These are phyloP conservation scores for Xerocomus minutiporus DNA, from an alignment of 1,284 basidiomycete species.

Conservation along the genomic window DNA sequence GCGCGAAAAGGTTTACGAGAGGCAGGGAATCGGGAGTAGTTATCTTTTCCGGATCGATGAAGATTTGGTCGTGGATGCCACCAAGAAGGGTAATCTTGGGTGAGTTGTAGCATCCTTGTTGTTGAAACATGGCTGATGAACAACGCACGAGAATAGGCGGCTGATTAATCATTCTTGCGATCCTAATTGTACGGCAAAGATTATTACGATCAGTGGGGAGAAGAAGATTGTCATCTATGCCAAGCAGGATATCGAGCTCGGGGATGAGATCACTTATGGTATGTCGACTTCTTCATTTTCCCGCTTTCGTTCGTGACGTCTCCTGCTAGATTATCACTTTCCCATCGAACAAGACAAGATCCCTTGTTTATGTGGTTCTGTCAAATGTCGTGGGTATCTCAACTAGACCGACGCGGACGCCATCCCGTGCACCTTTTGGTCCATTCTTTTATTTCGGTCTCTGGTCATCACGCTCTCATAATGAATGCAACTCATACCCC, in stretches of 20 bases:
- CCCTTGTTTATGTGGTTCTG: constrained; percentile 82
- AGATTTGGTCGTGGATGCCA: constrained; percentile 93
- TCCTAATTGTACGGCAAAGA: constrained; percentile 96
- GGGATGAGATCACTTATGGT: constrained; percentile 94
- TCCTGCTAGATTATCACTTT: constrained; percentile 78
- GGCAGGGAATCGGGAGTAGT: constrained; percentile 91
- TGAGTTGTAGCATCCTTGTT: constrained; percentile 40
- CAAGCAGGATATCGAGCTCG: constrained; percentile 88
- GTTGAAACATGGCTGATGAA: constrained; percentile 12
- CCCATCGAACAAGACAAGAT: constrained; percentile 92
- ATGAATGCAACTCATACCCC: constrained; percentile 22
- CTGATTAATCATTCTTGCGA: constrained; percentile 97
- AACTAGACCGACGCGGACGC: constrained; percentile 47
- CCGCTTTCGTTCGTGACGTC: background rate
- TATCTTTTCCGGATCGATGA: constrained; percentile 93
- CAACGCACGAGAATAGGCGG: constrained; percentile 48
- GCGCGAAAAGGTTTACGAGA: constrained; percentile 93
- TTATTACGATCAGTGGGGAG: constrained; percentile 96
- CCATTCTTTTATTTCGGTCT: constrained; percentile 2
- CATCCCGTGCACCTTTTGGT: background rate
- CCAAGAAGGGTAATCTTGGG: constrained; percentile 98
- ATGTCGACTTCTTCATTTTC: constrained; percentile 27
- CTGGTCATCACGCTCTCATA: constrained; percentile 9
- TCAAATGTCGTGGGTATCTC: constrained; percentile 85
- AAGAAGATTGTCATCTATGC: constrained; percentile 99